Base-by-base conservation (phyloP, 257 asterid genomes). In the Solanum gracilifrons region DNA sequence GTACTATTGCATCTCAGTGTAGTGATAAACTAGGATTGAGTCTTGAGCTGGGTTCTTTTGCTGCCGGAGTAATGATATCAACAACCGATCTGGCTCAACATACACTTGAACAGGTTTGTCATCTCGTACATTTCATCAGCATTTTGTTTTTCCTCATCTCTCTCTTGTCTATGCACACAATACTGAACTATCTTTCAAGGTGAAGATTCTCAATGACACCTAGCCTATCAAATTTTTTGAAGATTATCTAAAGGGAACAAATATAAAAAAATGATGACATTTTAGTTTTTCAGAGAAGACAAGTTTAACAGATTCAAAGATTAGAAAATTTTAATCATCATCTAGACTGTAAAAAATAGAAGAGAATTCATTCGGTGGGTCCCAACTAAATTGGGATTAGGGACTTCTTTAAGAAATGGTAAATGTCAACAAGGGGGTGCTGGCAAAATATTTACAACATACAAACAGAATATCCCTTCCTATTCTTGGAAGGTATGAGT, bases 11-110 rank as follows among this genome's bases (percentile, higher is more conserved):
- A 62, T 90, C 88, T 89, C 98, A 95, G 98, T 93, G 95, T 91
- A 95, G 98, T 89, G 98, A 95, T 88, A 95, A 95, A 89, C 90
- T 95, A 87, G 98, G 98, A n/a, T 89, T 95, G 85, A 95, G 97
- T 92, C 95, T 95, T 89, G 98, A 95, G 91, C 90, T 95, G 94
- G 98, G 98, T 87, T 94, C 98, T 86, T 94, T 95, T 90, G 98
- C 96, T 88, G 98, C 98, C 86, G 98, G 98, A 85, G 96, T 95
- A 90, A 94, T 95, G 98, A 95, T 95, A 91, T 93, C 97, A 84
- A 93, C 98, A 83, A 94, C 97, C 29, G 97, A 94, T 91, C 92
- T 91, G 84, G 97, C 95, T 92, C 97, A 93, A 69, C 97, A 93
- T 88, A 95, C 98, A 51, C 96, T 95, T 5, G 98, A 95, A 90